Evolutionary conservation across 1,139 yeast genomes (phyloP).

Genomic region (Debaryomyces sp.): DNA sequence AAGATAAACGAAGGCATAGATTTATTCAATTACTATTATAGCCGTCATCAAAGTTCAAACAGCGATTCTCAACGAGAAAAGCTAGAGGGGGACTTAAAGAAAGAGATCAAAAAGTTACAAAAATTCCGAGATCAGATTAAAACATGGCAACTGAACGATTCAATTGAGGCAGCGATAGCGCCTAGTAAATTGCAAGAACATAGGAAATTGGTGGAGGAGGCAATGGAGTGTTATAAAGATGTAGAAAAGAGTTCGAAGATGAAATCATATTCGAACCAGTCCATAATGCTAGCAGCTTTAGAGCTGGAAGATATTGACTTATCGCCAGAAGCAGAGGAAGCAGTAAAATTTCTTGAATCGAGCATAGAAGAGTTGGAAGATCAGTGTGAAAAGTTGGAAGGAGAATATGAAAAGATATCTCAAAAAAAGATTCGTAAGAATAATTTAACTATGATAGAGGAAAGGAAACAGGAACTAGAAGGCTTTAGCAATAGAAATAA

Average conservation of each 20-base stretch:
- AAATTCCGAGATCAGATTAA: constrained; percentile 94
- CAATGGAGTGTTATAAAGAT: constrained; percentile 52
- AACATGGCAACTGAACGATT: constrained; percentile 69
- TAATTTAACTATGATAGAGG: constrained; percentile 39
- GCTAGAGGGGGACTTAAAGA: constrained; percentile 87
- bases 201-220: constrained; percentile 47
- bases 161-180: constrained; percentile 45
- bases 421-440: constrained; percentile 46
- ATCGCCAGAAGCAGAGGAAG: constrained; percentile 39
- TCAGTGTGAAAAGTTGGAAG: constrained; percentile 38
- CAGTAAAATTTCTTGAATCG: constrained; percentile 34
- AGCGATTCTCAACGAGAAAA: constrained; percentile 95
- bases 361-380: constrained; percentile 34
- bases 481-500: constrained; percentile 35
- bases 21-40: constrained; percentile 61
- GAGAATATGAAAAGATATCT: constrained; percentile 42
- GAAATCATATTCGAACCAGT: constrained; percentile 51
- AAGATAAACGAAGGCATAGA: constrained; percentile 93
- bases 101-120: constrained; percentile 94
- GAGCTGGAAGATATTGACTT: constrained; percentile 33
- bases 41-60: constrained; percentile 46
- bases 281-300: constrained; percentile 48
- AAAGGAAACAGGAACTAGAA: constrained; percentile 47
- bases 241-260: constrained; percentile 49
- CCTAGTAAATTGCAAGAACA: constrained; percentile 44